Evolutionary conservation across 345 rosid species (phyloP).

Genomic region (Aquilaria yunnanensis): DNA sequence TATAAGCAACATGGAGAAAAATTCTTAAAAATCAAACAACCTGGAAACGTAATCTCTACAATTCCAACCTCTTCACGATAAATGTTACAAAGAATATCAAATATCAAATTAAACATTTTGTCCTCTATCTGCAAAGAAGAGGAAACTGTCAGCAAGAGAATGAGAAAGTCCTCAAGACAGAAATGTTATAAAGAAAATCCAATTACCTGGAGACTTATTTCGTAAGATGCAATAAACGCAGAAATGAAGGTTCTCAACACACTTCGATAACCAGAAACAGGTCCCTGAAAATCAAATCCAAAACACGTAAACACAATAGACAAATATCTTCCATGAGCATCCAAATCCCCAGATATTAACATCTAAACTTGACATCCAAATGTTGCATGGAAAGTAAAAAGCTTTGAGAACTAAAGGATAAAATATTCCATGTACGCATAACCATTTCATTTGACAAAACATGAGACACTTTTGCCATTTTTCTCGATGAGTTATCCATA

Average conservation of each 20-base stretch:
- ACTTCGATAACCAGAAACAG: constrained; percentile 69
- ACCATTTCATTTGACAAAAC: too few species aligned
- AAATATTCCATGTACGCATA: background rate
- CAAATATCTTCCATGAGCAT: background rate
- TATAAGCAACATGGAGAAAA: constrained; percentile 1
- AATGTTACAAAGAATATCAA: constrained; percentile 83
- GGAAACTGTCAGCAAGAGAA: constrained; percentile 12
- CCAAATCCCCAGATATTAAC: background rate
- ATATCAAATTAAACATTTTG: constrained; percentile 57
- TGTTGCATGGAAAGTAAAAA: background rate
- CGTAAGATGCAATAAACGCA: constrained; percentile 93
- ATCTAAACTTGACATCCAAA: constrained; percentile 7
- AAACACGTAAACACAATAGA: background rate
- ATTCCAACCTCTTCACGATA: constrained; percentile 80
- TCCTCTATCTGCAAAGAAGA: constrained; percentile 57
- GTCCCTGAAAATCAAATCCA: constrained; percentile 41
- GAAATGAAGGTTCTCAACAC: constrained; percentile 85
- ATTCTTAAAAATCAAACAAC: constrained; percentile 8
- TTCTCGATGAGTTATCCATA: too few species aligned
- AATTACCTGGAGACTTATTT: constrained; percentile 77
- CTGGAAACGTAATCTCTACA: constrained; percentile 11
- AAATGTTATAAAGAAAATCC: constrained; percentile 4
- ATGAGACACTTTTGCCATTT: too few species aligned
- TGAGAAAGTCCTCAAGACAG: background rate
- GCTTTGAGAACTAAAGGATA: background rate